Conservation (phyloP, 2,329 filamentous ascomycete species). For the Colletotrichum lentis region DNA sequence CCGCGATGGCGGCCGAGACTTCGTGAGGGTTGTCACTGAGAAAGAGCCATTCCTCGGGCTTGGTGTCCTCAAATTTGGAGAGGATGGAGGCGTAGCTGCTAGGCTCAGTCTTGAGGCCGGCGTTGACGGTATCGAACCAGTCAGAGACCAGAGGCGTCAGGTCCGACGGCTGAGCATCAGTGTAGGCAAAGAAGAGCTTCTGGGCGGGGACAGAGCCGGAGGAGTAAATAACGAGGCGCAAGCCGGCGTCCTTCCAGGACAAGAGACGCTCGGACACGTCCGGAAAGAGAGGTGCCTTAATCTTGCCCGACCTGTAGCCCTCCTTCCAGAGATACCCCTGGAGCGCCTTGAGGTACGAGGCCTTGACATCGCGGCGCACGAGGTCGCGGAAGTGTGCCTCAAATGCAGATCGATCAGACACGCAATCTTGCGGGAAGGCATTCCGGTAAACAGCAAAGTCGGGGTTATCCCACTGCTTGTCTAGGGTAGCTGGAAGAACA, state of each 20-base stretch:
- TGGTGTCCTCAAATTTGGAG: slow-evolving; percentile 54
- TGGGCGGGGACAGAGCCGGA: slow-evolving; percentile 83
- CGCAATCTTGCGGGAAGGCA: slow-evolving; percentile 74
- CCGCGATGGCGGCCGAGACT: slow-evolving; percentile 67
- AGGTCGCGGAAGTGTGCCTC: slow-evolving; percentile 74
- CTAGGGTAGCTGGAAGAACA: slow-evolving; percentile 70
- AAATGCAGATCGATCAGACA: slow-evolving; percentile 65
- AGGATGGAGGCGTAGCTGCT: slow-evolving; percentile 74
- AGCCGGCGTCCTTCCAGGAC: slow-evolving; percentile 63
- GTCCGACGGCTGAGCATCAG: slow-evolving; percentile 65
- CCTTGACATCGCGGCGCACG: slow-evolving; percentile 76
- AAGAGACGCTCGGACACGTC: slow-evolving; percentile 74
- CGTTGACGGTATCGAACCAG: slow-evolving; percentile 84
- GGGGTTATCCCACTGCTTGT: slow-evolving; percentile 71
- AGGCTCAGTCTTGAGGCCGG: slow-evolving; percentile 74
- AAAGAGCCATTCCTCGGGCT: slow-evolving; percentile 71
- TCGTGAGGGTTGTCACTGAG: slow-evolving; percentile 81
- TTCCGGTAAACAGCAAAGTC: slow-evolving; percentile 72
- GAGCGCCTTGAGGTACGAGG: slow-evolving; percentile 78
- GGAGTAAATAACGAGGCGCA: slow-evolving; percentile 78
- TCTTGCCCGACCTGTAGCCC: slow-evolving; percentile 74
- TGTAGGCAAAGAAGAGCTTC: slow-evolving; percentile 79
- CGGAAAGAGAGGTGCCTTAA: slow-evolving; percentile 76
- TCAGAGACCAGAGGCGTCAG: slow-evolving; percentile 66
- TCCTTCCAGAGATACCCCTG: slow-evolving; percentile 82